Evolutionary conservation across 305 asterid genomes (phyloP).

Genomic region (Rubia tinctorum): DNA sequence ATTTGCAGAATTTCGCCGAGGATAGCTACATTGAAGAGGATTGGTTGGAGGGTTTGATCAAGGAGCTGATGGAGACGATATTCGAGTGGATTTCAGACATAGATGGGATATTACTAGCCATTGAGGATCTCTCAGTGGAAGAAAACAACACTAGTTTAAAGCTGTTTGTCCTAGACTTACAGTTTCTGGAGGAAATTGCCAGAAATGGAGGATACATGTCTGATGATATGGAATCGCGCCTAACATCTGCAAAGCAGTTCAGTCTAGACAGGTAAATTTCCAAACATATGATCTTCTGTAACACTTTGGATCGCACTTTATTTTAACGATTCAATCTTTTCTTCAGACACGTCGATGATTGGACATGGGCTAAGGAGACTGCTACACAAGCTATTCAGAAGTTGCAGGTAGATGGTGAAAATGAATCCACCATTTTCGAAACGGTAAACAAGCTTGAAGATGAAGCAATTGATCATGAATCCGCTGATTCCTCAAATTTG

Average conservation of each 20-base stretch:
- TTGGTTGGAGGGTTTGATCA: conserved; percentile 47
- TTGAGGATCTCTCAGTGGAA: conserved; percentile 27
- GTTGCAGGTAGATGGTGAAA: conserved; percentile 44
- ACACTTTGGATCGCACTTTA: background rate
- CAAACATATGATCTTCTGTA: background rate
- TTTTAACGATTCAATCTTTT: background rate
- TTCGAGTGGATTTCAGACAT: conserved; percentile 36
- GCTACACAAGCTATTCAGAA: conserved; percentile 45
- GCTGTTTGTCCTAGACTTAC: conserved; percentile 57
- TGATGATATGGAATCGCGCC: conserved; percentile 29
- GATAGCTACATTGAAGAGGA: conserved; percentile 39
- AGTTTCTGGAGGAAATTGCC: conserved; percentile 66
- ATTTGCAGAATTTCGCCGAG: conserved; percentile 46
- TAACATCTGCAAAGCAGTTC: conserved; percentile 32
- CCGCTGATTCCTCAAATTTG: conserved; percentile 8
- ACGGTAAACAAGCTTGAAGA: conserved; percentile 14
- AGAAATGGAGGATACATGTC: conserved; percentile 52
- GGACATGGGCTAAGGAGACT: conserved; percentile 45
- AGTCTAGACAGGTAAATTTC: conserved; percentile 45
- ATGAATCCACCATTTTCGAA: conserved; percentile 29
- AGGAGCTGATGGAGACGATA: conserved; percentile 45
- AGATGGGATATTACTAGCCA: conserved; percentile 29
- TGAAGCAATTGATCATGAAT: conserved; percentile 20
- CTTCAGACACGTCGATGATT: conserved; percentile 37
- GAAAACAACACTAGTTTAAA: conserved; percentile 26